A percentile compares a stretch with the other conserved stretches of the same genome.
Evolutionary conservation across 345 rosid species (phyloP).

Genomic region (Lagerstroemia speciosa): DNA sequence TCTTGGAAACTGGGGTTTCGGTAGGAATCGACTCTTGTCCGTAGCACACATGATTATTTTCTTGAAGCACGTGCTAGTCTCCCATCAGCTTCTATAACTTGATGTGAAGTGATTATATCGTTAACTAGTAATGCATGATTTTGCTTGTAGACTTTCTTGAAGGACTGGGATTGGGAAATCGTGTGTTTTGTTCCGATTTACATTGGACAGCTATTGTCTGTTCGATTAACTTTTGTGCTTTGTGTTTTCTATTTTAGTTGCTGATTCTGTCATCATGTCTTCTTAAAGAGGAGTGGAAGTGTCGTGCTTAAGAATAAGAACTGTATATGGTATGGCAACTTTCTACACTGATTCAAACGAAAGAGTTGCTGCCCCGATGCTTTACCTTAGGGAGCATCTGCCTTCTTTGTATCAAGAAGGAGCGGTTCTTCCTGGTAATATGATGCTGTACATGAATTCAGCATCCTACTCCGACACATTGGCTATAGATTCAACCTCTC

Average conservation of each 20-base stretch:
- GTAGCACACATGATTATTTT: too few relatives aligned
- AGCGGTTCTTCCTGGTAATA: constrained; percentile 31
- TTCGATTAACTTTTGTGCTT: neutral
- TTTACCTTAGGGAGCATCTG: constrained; percentile 31
- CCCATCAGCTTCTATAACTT: too few relatives aligned
- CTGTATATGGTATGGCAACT: constrained; percentile 39
- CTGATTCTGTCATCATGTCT: neutral
- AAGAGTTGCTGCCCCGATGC: constrained; percentile 46
- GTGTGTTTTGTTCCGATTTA: neutral
- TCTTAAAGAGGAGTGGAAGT: neutral
- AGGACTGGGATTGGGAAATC: neutral
- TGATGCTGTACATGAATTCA: constrained; percentile 46
- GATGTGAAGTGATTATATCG: neutral
- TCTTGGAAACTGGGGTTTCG: neutral
- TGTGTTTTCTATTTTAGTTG: neutral
- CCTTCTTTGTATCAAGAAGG: constrained; percentile 30
- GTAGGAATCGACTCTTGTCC: too few relatives aligned
- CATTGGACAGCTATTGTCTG: neutral
- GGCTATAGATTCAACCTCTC: constrained; percentile 25
- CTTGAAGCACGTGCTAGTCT: too few relatives aligned
- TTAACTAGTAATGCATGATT: neutral
- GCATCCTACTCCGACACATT: constrained; percentile 27
- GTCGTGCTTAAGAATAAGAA: constrained; percentile 2
- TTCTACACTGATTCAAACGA: constrained; percentile 46
- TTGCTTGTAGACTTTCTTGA: neutral